phyloP scores from a whole-genome alignment of 306 rosid species.

The Lathyrus sativus region DNA sequence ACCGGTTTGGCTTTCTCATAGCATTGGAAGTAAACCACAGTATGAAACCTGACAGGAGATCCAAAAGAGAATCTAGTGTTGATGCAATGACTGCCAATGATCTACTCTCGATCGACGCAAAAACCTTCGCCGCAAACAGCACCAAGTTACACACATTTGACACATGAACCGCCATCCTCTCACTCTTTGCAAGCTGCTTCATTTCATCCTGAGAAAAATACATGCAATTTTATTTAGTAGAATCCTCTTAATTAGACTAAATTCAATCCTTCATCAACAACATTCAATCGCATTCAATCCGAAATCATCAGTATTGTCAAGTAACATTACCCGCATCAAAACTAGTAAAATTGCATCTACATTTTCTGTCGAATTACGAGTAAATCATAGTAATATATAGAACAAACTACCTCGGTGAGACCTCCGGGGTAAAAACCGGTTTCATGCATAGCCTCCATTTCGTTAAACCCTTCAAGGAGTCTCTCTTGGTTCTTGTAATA shows the following conservation, averaged over 20 bases:
- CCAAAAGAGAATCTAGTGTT: constrained; percentile 80
- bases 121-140: constrained; percentile 73
- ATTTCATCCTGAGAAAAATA: constrained; percentile 62
- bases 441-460: constrained; percentile 72
- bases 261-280: neutral
- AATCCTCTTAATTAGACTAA: neutral
- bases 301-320: neutral
- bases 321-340: constrained; percentile 9
- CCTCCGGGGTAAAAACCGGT: constrained; percentile 61
- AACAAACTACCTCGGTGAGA: constrained; percentile 64
- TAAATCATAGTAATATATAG: constrained; percentile 5
- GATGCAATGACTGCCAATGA: constrained; percentile 86
- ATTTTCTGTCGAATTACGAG: constrained; percentile 4
- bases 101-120: constrained; percentile 66
- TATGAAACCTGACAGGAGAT: constrained; percentile 83
- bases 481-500: constrained; percentile 77
- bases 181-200: constrained; percentile 68
- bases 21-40: constrained; percentile 77
- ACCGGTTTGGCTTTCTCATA: constrained; percentile 72
- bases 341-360: neutral
- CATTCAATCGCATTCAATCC: neutral
- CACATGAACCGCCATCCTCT: constrained; percentile 56
- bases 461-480: constrained; percentile 76
- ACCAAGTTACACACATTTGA: constrained; percentile 66
- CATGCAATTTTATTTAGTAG: neutral